A percentile compares a stretch with the other conserved stretches of the same genome.
phyloP scores from a whole-genome alignment of 2,329 filamentous ascomycete genomes.

The Ophiocordyceps australis region DNA sequence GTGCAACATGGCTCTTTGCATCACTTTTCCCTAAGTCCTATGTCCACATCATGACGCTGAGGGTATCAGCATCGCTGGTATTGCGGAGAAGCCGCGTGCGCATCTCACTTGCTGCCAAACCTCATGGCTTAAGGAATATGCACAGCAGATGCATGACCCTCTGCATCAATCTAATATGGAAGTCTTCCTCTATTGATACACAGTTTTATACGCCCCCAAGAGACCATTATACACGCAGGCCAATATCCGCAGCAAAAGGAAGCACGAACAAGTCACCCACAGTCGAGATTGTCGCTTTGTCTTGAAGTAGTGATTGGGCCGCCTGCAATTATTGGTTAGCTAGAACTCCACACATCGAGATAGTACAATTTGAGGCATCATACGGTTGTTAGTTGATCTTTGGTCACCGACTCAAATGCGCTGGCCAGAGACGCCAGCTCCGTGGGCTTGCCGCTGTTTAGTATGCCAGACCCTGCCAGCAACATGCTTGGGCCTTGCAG shows the following conservation, averaged over 20 bases:
- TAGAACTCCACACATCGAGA: slow-evolving; percentile 6
- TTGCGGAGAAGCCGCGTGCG: too few relatives aligned
- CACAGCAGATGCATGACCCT: too few relatives aligned
- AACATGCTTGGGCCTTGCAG: slow-evolving; percentile 61
- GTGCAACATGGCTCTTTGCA: too few relatives aligned
- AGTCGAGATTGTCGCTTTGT: slow-evolving; percentile 74
- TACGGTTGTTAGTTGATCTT: slow-evolving; percentile 74
- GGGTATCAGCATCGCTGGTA: too few relatives aligned
- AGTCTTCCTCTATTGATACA: slow-evolving; percentile 24
- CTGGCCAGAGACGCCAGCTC: slow-evolving; percentile 68
- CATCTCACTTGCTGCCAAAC: too few relatives aligned
- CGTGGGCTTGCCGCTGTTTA: slow-evolving; percentile 67
- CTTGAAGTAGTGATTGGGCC: slow-evolving; percentile 72
- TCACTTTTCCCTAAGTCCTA: too few relatives aligned
- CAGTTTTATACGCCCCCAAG: slow-evolving; percentile 8
- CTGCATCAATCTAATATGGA: too few relatives aligned
- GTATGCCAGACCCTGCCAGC: slow-evolving; percentile 66
- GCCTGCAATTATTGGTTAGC: slow-evolving; percentile 33
- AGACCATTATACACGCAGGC: slow-evolving; percentile 68
- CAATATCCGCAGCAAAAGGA: slow-evolving; percentile 86
- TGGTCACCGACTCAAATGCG: slow-evolving; percentile 62
- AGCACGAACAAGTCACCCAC: slow-evolving; percentile 85
- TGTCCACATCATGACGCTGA: too few relatives aligned
- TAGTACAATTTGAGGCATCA: slow-evolving; percentile 21
- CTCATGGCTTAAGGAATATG: too few relatives aligned